Evolutionary conservation across 257 asterid species (phyloP), one percentile per base, ranked within the genome.

Genomic region (Cinchona pubescens): DNA sequence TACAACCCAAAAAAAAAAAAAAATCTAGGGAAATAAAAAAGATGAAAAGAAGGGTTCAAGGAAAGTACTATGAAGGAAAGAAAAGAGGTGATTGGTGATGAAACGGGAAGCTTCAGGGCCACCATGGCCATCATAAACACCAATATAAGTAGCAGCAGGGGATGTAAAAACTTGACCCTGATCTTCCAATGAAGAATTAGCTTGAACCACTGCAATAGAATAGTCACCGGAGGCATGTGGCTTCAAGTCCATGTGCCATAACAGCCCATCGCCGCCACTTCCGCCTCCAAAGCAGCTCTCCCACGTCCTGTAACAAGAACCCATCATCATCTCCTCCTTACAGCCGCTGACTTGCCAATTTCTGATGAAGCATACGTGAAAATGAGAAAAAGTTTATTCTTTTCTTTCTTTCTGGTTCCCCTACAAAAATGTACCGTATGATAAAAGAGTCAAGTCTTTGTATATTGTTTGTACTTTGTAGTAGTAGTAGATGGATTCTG

Each of bases 41-140:
- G 32, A 55, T 10, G 35, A 7, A 15, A 13, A 42, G 11, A 3
- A 8, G 19, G 49, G 67, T 76, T 45, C 51, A 13, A 64, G 62
- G 72, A 11, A 74, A 29, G 75, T 78, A 84, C 88, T 79, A 12
- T 79, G 83, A 65, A 84, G 79, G 53, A 81, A 82, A 73, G 80
- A 55, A 64, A 84, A 79, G 48, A 84, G 84, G 55, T 79, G 79
- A 61, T 74, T 76, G 70, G 72, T 74, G 58, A 84, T 81, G 79
- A 81, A 84, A 19, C 86, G 86, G 48, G 88, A 81, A 63, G 88
- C 88, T 81, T 84, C 71, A 70, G 86, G 84, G 19, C 86, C 88
- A 34, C 88, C 88, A 21, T 84, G 88, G 72, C 88, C 88, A 76
- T 85, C 86, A 69, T 85, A 85, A 79, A 85, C 86, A 21, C 88